phyloP scores from a whole-genome alignment of 805 yeast genomes.

The Millerago galiae region DNA sequence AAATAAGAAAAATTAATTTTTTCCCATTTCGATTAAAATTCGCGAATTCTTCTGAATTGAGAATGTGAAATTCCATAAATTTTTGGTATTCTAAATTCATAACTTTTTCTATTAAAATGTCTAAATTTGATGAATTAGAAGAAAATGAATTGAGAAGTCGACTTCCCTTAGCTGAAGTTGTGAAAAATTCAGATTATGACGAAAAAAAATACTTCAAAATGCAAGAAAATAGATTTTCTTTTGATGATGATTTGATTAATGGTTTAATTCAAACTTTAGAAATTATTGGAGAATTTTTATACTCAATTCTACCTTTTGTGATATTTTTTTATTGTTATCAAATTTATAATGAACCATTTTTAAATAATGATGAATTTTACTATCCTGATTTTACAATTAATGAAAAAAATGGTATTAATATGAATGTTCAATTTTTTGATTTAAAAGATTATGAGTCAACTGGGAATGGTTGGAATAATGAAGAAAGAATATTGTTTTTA shows the following conservation, averaged over 20 bases:
- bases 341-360: background rate
- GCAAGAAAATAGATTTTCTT: background rate
- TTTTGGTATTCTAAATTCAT: background rate
- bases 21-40: background rate
- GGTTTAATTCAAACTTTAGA: background rate
- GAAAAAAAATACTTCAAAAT: background rate
- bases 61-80: background rate
- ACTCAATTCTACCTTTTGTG: conserved; percentile 1
- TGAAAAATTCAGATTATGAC: too few relatives aligned
- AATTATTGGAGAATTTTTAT: background rate
- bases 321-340: background rate
- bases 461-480: conserved; percentile 76
- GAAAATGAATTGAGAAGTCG: too few relatives aligned
- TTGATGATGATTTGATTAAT: background rate
- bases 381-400: conserved; percentile 28
- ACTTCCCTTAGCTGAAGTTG: too few relatives aligned
- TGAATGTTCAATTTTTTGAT: conserved; percentile 65
- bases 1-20: background rate
- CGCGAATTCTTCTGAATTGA: conserved; percentile 2
- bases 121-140: too few relatives aligned
- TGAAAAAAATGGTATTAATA: conserved; percentile 21
- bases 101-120: too few relatives aligned
- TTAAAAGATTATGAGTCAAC: conserved; percentile 60
- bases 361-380: conserved; percentile 14
- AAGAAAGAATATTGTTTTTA: conserved; percentile 76